Conservation (phyloP, 371 early-diverging fungal genomes). For the Mucor racemosus region DNA sequence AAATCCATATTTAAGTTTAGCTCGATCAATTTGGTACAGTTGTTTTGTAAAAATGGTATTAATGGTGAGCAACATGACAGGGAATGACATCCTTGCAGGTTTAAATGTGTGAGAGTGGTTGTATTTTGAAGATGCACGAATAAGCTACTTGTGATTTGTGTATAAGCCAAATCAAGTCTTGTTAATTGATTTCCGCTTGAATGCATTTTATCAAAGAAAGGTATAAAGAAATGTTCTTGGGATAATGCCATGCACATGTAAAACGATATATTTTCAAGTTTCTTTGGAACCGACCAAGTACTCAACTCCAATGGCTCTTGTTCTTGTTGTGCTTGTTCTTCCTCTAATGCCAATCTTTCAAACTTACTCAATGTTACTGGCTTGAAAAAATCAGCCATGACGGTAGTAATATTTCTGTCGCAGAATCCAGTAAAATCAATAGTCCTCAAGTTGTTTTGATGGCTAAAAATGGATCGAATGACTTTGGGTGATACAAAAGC, state of each 20-base stretch:
- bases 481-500: constrained; percentile 33
- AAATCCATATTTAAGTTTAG: constrained; percentile 40
- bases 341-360: constrained; percentile 7
- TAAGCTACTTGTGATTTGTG: constrained; percentile 35
- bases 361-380: background rate
- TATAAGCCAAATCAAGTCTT: constrained; percentile 38
- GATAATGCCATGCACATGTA: constrained; percentile 44
- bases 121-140: constrained; percentile 25
- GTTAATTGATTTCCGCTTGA: constrained; percentile 19
- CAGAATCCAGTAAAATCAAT: constrained; percentile 44
- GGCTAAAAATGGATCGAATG: constrained; percentile 34
- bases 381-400: constrained; percentile 31
- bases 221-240: constrained; percentile 38
- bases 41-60: constrained; percentile 19
- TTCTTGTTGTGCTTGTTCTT: background rate
- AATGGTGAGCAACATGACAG: constrained; percentile 37
- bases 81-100: constrained; percentile 38
- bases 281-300: constrained; percentile 24
- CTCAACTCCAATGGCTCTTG: background rate
- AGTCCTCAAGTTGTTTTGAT: constrained; percentile 24
- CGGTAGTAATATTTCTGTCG: constrained; percentile 32
- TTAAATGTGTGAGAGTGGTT: constrained; percentile 32
- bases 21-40: constrained; percentile 17
- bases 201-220: constrained; percentile 36
- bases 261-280: constrained; percentile 36